phyloP scores from a whole-genome alignment of 2,329 filamentous ascomycete species.

The Zymoseptoria ardabiliae region DNA sequence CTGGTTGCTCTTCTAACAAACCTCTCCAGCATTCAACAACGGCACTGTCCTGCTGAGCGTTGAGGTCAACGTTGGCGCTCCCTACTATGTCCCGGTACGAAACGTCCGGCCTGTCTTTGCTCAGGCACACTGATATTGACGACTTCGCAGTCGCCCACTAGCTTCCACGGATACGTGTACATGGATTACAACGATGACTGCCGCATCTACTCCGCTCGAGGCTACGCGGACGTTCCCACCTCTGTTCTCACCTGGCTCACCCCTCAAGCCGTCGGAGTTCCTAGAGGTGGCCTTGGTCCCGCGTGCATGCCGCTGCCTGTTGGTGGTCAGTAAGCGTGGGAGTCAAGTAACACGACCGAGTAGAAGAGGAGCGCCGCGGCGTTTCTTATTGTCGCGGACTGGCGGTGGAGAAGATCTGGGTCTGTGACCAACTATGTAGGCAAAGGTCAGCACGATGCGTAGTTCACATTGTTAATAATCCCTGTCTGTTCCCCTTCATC shows the following conservation, averaged over 20 bases:
- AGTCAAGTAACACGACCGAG: too few relatives aligned
- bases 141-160: background rate
- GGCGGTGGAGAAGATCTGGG: too few relatives aligned
- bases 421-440: too few relatives aligned
- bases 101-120: background rate
- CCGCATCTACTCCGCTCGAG: constrained; percentile 11
- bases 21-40: constrained; percentile 5
- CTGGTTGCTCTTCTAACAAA: background rate
- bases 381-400: too few relatives aligned
- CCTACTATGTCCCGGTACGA: constrained; percentile 3
- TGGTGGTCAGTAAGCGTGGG: background rate
- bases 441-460: too few relatives aligned
- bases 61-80: constrained; percentile 3
- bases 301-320: constrained; percentile 3
- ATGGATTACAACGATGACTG: constrained; percentile 15
- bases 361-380: too few relatives aligned
- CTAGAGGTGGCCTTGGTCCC: background rate
- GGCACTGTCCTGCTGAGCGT: constrained; percentile 9
- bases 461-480: too few relatives aligned
- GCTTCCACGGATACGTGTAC: constrained; percentile 14
- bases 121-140: background rate
- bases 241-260: background rate
- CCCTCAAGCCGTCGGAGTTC: constrained; percentile 20
- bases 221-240: constrained; percentile 6
- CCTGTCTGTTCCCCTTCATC: too few relatives aligned